Evolutionary conservation across 2,329 filamentous ascomycete genomes (phyloP).

Genomic region (Mycogone perniciosa): DNA sequence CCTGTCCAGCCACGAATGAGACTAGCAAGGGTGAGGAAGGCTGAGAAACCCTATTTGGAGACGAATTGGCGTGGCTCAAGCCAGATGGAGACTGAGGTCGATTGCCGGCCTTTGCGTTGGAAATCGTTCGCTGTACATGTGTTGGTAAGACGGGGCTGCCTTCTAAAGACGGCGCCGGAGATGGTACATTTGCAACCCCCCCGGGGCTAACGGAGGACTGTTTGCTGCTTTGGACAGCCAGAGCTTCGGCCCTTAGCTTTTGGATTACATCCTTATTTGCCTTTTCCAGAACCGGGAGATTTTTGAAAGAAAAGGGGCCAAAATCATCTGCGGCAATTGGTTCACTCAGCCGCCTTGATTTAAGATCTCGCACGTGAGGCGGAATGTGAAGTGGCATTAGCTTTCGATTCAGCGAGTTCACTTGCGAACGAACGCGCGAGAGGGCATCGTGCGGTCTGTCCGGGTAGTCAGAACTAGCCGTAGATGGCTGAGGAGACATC

Average conservation of each 20-base stretch:
- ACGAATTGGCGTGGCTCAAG: constrained; percentile 72
- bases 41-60: constrained; percentile 73
- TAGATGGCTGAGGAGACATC: constrained; percentile 62
- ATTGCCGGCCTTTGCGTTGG: constrained; percentile 70
- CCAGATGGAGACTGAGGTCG: constrained; percentile 83
- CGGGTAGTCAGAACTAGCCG: constrained; percentile 67
- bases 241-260: constrained; percentile 84
- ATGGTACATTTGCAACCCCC: constrained; percentile 37
- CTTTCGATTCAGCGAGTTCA: constrained; percentile 78
- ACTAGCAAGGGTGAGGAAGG: constrained; percentile 75
- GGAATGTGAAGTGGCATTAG: constrained; percentile 95
- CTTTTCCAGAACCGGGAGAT: constrained; percentile 90
- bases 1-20: constrained; percentile 83
- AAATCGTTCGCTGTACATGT: constrained; percentile 74
- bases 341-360: constrained; percentile 83
- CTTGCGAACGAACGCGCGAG: constrained; percentile 80
- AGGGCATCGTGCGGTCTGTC: constrained; percentile 93
- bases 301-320: constrained; percentile 95
- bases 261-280: constrained; percentile 99
- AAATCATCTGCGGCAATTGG: constrained; percentile 88
- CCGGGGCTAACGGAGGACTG: constrained; percentile 40
- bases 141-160: constrained; percentile 78
- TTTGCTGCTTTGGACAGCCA: constrained; percentile 57
- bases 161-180: constrained; percentile 66
- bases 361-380: constrained; percentile 86